A percentile compares a stretch with the other conserved stretches of the same genome.
These are phyloP conservation scores for Aspergillus asperescens DNA, from an alignment of 495 filamentous ascomycete genomes.

Conservation along the genomic window DNA sequence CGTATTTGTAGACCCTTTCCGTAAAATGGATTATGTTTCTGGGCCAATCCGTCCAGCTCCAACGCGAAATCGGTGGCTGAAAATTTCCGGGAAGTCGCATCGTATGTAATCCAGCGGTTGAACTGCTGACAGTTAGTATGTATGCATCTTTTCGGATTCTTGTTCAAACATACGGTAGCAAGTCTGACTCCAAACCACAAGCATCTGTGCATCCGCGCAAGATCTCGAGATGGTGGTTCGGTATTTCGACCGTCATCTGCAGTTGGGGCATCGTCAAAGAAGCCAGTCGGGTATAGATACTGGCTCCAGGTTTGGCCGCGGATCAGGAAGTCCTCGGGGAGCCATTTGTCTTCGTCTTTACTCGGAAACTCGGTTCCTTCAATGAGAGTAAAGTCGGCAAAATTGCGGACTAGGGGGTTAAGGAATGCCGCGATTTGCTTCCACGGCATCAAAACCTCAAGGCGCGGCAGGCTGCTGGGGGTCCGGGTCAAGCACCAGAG, in stretches of 20 bases:
- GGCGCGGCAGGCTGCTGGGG: conserved; percentile 44
- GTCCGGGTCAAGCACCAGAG: conserved; percentile 53
- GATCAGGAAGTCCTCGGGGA: conserved; percentile 81
- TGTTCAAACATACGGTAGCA: conserved; percentile 42
- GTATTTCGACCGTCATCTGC: conserved; percentile 74
- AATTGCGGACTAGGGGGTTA: conserved; percentile 53
- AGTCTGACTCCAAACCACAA: conserved; percentile 64
- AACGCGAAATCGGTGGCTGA: conserved; percentile 27
- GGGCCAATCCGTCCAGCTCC: conserved; percentile 23
- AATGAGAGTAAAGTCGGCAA: conserved; percentile 40
- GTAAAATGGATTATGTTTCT: conserved; percentile 18
- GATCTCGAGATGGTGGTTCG: conserved; percentile 60
- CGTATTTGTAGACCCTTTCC: neutral
- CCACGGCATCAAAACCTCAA: conserved; percentile 65
- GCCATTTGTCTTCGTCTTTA: conserved; percentile 52
- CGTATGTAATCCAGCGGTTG: conserved; percentile 39
- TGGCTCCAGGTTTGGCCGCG: conserved; percentile 70
- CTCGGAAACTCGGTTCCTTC: conserved; percentile 49
- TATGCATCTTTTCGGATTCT: neutral
- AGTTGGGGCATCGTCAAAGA: conserved; percentile 62
- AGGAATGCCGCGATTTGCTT: conserved; percentile 54
- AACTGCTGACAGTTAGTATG: conserved; percentile 28
- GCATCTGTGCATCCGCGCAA: conserved; percentile 65
- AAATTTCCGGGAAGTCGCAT: conserved; percentile 22
- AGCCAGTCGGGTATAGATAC: conserved; percentile 61